phyloP scores from a whole-genome alignment of 208 protist genomes.

The Hexamita inflata region DNA sequence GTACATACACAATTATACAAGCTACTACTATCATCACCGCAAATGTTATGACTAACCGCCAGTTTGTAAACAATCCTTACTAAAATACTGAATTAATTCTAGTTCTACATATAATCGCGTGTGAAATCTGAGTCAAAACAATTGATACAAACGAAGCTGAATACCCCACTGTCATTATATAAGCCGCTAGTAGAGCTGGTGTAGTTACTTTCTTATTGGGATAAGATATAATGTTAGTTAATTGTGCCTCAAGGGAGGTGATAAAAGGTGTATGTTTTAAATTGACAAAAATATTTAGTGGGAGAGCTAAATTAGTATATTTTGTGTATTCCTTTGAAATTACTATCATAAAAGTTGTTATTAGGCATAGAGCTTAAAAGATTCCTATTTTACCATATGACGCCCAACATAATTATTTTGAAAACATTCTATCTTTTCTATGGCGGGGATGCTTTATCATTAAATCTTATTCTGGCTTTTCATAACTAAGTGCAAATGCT shows the following conservation, averaged over 20 bases:
- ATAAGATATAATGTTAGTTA: too few relatives aligned
- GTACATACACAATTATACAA: background rate
- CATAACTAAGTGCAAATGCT: conserved; percentile 13
- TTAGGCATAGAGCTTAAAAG: background rate
- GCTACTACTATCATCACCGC: background rate
- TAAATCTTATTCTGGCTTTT: background rate
- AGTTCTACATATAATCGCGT: background rate
- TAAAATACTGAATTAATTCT: background rate
- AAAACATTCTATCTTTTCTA: background rate
- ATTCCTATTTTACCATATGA: conserved; percentile 9
- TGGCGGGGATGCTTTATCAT: conserved; percentile 11
- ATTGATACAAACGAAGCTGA: background rate
- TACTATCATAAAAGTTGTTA: background rate
- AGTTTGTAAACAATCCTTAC: too few relatives aligned
- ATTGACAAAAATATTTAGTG: too few relatives aligned
- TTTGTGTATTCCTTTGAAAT: too few relatives aligned
- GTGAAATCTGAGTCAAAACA: background rate
- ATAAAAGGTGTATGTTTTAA: too few relatives aligned
- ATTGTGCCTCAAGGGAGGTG: too few relatives aligned
- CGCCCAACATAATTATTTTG: background rate
- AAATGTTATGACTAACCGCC: too few relatives aligned
- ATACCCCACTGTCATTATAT: too few relatives aligned
- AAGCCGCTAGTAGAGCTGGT: too few relatives aligned
- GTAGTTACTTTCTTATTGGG: too few relatives aligned
- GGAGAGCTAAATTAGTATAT: too few relatives aligned